Evolutionary conservation across 2,329 filamentous ascomycete species (phyloP), one percentile per base, ranked within the genome.

Genomic region (Fusarium hainanense): DNA sequence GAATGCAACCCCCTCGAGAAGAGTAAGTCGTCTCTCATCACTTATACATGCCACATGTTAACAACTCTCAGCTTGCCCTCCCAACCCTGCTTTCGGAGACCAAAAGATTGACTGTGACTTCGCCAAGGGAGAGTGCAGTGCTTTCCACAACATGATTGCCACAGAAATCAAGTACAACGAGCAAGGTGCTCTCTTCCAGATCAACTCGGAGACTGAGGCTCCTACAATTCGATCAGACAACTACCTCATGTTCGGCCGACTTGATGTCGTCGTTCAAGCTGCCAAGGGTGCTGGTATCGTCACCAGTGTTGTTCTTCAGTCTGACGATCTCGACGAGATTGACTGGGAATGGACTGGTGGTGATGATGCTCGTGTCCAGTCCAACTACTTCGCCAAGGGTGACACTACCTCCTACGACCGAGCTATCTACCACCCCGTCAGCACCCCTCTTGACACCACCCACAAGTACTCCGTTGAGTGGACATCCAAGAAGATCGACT

Each of bases 221-320:
- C 90, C 93, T 40, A 93, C 92, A 34, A 93, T 97, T 80, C 86
- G 85, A 75, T 88, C 88, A 59, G 86, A 89, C 76, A 94, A 94
- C 87, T 98, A 97, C 85, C 93, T 99, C 80, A 98, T 98, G 92
- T 98, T 97, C 80, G 96, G 96, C 68, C 90, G 90, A 76, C 88
- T 98, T 74, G 92, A 97, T 57, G 89, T 93, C 65, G 88, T 88
- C 30, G 83, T 97, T 77, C 91, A 94, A 80, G 91, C 92, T 41
- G 91, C 96, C 27, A 87, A 91, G 5, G 96, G 95, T 44, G 85
- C 84, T 9, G 96, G 96, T 71, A 92, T 99, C 69, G 92, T 99
- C 68, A 98, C 94, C 82, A 94, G 92, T 70, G 87, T 93, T 42
- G 93, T 98, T 43, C 84, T 99, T 70, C 92, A 97, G 83, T 98